These are phyloP conservation scores for Penicillium sp. DNA, from an alignment of 2,329 filamentous ascomycete genomes.

Conservation along the genomic window DNA sequence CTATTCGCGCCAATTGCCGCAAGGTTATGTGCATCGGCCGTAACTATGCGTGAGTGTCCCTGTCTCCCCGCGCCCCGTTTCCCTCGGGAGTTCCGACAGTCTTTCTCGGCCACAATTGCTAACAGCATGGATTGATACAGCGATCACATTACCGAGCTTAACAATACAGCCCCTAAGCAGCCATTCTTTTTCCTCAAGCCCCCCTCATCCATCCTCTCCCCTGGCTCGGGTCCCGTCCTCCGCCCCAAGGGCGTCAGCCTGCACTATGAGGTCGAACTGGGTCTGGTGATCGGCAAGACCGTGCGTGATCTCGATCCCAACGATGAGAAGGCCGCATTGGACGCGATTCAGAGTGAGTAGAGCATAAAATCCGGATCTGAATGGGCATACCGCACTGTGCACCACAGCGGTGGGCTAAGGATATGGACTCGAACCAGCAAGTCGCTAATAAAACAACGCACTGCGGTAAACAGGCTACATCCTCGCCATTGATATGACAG, in stretches of 20 bases:
- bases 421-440: background rate
- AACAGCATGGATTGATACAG: conserved; percentile 45
- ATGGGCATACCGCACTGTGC: background rate
- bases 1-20: conserved; percentile 53
- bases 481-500: conserved; percentile 95
- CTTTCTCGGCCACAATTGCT: background rate
- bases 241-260: conserved; percentile 78
- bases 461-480: conserved; percentile 65
- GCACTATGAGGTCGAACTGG: conserved; percentile 95
- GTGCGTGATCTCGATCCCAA: conserved; percentile 71
- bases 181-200: conserved; percentile 99
- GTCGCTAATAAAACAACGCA: background rate
- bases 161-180: conserved; percentile 82
- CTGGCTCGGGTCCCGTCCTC: conserved; percentile 74
- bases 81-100: background rate
- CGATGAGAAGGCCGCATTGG: conserved; percentile 73
- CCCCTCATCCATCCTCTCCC: conserved; percentile 76
- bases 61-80: conserved; percentile 28
- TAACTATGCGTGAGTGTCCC: conserved; percentile 78
- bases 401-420: background rate
- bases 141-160: conserved; percentile 90
- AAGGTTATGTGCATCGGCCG: conserved; percentile 92
- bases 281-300: conserved; percentile 79
- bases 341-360: conserved; percentile 70
- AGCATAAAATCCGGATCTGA: background rate